Percentiles rank a stretch among this genome's conserved stretches.
phyloP scores from a whole-genome alignment of 768 basidiomycete species.

The Grammothele lineata region DNA sequence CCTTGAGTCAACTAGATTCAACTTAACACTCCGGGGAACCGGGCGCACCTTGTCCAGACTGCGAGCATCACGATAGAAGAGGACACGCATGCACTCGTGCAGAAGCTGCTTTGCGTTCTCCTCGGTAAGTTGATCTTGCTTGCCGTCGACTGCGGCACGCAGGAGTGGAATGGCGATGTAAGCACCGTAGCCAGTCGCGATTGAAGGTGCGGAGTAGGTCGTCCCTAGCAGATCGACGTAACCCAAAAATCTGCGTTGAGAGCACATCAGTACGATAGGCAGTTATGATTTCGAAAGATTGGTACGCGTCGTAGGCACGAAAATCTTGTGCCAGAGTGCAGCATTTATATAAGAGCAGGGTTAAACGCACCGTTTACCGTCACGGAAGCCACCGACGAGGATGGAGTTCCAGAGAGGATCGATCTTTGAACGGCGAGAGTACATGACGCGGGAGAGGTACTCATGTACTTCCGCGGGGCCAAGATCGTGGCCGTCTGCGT shows the following conservation, averaged over 20 bases:
- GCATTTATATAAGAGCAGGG: background rate
- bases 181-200: constrained; percentile 93
- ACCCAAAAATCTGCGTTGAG: constrained; percentile 82
- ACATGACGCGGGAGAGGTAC: constrained; percentile 89
- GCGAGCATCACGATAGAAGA: constrained; percentile 95
- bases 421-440: constrained; percentile 80
- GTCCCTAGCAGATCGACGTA: constrained; percentile 97
- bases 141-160: constrained; percentile 84
- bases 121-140: constrained; percentile 68
- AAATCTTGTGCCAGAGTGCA: too few relatives aligned
- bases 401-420: constrained; percentile 95
- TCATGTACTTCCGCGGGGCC: constrained; percentile 91
- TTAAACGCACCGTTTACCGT: constrained; percentile 63
- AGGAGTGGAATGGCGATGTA: constrained; percentile 93
- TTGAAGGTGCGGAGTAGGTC: constrained; percentile 87
- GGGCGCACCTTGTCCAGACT: constrained; percentile 85
- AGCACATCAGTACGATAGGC: background rate
- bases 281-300: too few relatives aligned
- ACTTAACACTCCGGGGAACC: background rate
- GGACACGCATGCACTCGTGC: constrained; percentile 83
- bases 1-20: too few relatives aligned
- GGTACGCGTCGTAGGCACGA: too few relatives aligned
- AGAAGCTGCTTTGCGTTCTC: constrained; percentile 77
- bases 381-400: constrained; percentile 87
- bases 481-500: constrained; percentile 79